Conservation (phyloP, 305 asterid genomes). For the Coffea humblotiana region DNA sequence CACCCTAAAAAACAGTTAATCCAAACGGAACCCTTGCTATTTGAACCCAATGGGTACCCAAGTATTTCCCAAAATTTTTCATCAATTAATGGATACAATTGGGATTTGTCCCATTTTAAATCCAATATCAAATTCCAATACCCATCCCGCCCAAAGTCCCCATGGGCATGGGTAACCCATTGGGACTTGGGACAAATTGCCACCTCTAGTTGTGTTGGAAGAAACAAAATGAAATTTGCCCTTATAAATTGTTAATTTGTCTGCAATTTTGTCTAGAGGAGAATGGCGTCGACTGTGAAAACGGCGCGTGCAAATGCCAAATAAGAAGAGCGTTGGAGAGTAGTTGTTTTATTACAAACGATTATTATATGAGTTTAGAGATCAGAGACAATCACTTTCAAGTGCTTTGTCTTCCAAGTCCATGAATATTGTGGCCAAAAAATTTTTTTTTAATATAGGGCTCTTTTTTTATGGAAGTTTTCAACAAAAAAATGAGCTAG, state of each 20-base stretch:
- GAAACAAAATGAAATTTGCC: neutral
- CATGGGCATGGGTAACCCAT: too few species aligned
- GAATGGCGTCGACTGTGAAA: neutral
- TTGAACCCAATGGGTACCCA: too few species aligned
- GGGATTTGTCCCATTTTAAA: too few species aligned
- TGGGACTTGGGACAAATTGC: too few species aligned
- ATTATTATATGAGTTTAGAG: slow-evolving; percentile 39
- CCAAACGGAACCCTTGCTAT: too few species aligned
- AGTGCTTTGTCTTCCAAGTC: slow-evolving; percentile 24
- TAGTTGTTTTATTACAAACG: slow-evolving; percentile 20
- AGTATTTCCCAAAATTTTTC: too few species aligned
- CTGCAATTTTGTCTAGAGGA: neutral
- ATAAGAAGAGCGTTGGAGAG: slow-evolving; percentile 42
- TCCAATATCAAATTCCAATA: too few species aligned
- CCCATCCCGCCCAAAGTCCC: too few species aligned
- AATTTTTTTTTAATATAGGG: slow-evolving; percentile 15
- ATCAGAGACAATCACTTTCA: slow-evolving; percentile 54
- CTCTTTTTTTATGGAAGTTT: slow-evolving; percentile 35
- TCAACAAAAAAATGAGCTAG: slow-evolving; percentile 29
- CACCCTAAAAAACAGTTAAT: too few species aligned
- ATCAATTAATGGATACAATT: too few species aligned
- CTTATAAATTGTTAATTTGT: neutral
- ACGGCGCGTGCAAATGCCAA: neutral
- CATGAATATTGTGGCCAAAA: slow-evolving; percentile 31
- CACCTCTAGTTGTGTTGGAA: neutral